Evolutionary conservation across 2,329 filamentous ascomycete species (phyloP).

Genomic region (Exserohilum turcica): DNA sequence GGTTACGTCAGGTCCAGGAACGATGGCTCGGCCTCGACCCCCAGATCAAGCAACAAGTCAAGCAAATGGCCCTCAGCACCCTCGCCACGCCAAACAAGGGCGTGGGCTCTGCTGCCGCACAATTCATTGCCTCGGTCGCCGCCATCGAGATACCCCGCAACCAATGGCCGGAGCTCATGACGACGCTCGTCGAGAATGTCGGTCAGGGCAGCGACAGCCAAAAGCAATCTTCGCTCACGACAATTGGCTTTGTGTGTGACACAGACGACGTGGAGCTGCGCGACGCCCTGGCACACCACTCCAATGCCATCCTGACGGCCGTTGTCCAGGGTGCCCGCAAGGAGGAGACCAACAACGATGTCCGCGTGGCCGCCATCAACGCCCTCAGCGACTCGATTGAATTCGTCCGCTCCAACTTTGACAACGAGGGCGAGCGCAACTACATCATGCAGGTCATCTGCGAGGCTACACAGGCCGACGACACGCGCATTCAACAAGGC

Average conservation of each 20-base stretch:
- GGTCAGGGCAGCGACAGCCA: slow-evolving; percentile 83
- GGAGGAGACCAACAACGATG: slow-evolving; percentile 89
- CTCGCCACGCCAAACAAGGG: slow-evolving; percentile 77
- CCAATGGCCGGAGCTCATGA: slow-evolving; percentile 93
- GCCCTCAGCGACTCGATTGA: slow-evolving; percentile 95
- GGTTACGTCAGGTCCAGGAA: slow-evolving; percentile 86
- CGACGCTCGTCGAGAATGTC: slow-evolving; percentile 86
- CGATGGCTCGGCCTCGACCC: slow-evolving; percentile 88
- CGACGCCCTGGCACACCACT: slow-evolving; percentile 79
- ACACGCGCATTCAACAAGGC: slow-evolving; percentile 89
- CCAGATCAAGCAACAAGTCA: slow-evolving; percentile 84
- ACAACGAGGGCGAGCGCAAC: slow-evolving; percentile 98
- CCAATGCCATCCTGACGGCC: slow-evolving; percentile 95
- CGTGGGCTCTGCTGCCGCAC: slow-evolving; percentile 86
- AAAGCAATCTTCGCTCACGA: slow-evolving; percentile 91
- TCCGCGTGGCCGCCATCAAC: slow-evolving; percentile 89
- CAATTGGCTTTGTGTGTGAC: slow-evolving; percentile 99
- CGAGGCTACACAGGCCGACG: slow-evolving; percentile 93
- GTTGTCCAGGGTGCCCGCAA: slow-evolving; percentile 97
- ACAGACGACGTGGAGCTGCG: slow-evolving; percentile 87
- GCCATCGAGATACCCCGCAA: slow-evolving; percentile 90
- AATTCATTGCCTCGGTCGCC: slow-evolving; percentile 94
- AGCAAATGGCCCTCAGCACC: slow-evolving; percentile 87
- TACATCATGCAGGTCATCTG: slow-evolving; percentile 99
- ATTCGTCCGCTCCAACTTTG: slow-evolving; percentile 97